Percentiles rank a stretch among this genome's conserved stretches.
Evolutionary conservation across 345 rosid genomes (phyloP).

Genomic region (Moricandia moricandioides): DNA sequence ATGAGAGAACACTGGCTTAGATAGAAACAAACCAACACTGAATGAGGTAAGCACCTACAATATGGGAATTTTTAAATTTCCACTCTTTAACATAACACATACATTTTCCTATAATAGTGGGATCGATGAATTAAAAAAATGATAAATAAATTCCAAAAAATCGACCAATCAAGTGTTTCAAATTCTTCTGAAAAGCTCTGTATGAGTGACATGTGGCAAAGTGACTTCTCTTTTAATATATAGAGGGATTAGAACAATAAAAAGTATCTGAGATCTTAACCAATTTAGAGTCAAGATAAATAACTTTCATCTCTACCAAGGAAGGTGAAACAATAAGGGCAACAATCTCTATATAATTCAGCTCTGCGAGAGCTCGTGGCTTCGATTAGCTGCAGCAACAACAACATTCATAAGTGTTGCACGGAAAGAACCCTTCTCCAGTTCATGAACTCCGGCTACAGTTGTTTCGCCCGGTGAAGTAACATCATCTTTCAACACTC

Average conservation of each 20-base stretch:
- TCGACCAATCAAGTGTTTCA: no score
- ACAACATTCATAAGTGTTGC: slow-evolving; percentile 86
- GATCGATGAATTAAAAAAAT: no score
- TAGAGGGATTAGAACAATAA: neutral
- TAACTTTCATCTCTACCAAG: slow-evolving; percentile 13
- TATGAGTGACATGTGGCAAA: no score
- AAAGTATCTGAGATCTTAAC: neutral
- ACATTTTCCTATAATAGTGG: no score
- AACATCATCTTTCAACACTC: slow-evolving; percentile 87
- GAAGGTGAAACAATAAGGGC: neutral
- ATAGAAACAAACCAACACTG: no score
- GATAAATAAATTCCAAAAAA: no score
- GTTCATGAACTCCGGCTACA: slow-evolving; percentile 75
- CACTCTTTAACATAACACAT: no score
- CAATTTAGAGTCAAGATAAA: neutral
- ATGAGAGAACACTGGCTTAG: no score
- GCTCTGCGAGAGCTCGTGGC: slow-evolving; percentile 62
- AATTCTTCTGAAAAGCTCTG: no score
- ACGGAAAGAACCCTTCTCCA: slow-evolving; percentile 84
- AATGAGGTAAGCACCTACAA: no score
- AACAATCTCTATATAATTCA: slow-evolving; percentile 10
- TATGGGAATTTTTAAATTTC: no score
- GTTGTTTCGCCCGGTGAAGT: slow-evolving; percentile 92
- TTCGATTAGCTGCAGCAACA: slow-evolving; percentile 72
- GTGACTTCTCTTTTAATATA: no score